Percentiles rank a stretch among this genome's conserved stretches.
Conservation (phyloP, 2,329 filamentous ascomycete species). For the Epichloe typhina region DNA sequence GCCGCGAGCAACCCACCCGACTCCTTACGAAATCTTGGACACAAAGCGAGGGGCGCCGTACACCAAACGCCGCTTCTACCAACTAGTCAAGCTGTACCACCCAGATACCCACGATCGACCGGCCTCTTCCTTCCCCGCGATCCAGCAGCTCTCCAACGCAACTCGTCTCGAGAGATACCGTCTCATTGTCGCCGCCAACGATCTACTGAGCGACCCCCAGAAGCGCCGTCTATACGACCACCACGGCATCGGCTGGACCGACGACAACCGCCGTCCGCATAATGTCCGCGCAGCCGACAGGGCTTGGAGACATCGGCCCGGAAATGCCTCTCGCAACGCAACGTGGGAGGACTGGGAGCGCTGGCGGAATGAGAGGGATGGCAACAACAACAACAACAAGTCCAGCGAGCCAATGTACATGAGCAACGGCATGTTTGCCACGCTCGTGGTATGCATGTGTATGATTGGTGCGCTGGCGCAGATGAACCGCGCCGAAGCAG, state of each 20-base stretch:
- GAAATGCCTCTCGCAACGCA: conserved; percentile 53
- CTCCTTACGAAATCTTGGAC: conserved; percentile 83
- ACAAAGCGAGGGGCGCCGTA: conserved; percentile 50
- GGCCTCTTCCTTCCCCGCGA: conserved; percentile 1
- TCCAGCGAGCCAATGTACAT: conserved; percentile 47
- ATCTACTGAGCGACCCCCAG: conserved; percentile 68
- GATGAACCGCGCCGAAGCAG: conserved; percentile 51
- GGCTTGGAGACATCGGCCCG: conserved; percentile 35
- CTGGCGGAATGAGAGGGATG: conserved; percentile 49
- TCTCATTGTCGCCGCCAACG: conserved; percentile 75
- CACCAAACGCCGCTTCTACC: conserved; percentile 72
- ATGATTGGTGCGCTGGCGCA: conserved; percentile 61
- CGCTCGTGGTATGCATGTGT: conserved; percentile 55
- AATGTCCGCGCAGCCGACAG: conserved; percentile 31
- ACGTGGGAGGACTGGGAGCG: conserved; percentile 98
- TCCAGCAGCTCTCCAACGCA: conserved; percentile 29
- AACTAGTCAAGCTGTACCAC: conserved; percentile 92
- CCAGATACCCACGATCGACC: conserved; percentile 51
- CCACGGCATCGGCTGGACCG: conserved; percentile 69
- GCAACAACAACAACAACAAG: conserved; percentile 22
- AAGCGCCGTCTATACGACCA: conserved; percentile 74
- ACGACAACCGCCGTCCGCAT: conserved; percentile 36
- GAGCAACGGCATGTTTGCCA: conserved; percentile 64
- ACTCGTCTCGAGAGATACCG: conserved; percentile 78
- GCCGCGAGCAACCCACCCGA: conserved; percentile 42